Percentiles rank a stretch among this genome's conserved stretches.
Conservation (phyloP, 805 yeast species). For the Candida berthetii region DNA sequence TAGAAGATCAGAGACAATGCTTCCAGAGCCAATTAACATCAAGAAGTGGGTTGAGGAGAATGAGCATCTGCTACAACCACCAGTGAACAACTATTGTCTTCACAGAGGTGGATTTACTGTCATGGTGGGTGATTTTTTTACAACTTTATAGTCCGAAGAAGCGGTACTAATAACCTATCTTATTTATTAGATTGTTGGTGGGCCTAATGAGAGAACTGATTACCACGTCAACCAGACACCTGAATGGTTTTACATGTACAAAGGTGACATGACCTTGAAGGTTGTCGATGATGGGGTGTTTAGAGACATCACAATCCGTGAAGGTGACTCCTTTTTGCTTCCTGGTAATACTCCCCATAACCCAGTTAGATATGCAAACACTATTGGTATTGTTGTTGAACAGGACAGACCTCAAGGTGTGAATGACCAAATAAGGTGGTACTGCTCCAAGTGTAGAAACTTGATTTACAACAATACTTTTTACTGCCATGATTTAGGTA, state of each 20-base stretch:
- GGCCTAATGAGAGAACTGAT: constrained; percentile 91
- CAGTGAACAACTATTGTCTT: constrained; percentile 85
- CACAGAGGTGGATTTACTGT: constrained; percentile 91
- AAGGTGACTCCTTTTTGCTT: constrained; percentile 83
- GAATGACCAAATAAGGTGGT: constrained; percentile 81
- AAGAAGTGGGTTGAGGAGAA: constrained; percentile 79
- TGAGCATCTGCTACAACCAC: constrained; percentile 73
- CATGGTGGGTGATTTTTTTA: constrained; percentile 39
- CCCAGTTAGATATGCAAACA: constrained; percentile 80
- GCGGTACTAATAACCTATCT: background rate
- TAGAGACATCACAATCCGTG: constrained; percentile 66
- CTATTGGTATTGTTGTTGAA: constrained; percentile 87
- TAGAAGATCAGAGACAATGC: no score
- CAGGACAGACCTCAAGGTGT: constrained; percentile 78
- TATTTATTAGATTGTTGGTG: constrained; percentile 65
- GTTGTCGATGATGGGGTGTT: constrained; percentile 80
- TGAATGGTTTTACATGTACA: constrained; percentile 85
- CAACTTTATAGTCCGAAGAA: background rate
- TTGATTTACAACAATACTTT: constrained; percentile 66
- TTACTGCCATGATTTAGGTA: constrained; percentile 76
- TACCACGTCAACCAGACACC: constrained; percentile 93
- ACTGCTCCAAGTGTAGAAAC: constrained; percentile 64
- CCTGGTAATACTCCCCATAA: constrained; percentile 87
- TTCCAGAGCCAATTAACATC: constrained; percentile 68
- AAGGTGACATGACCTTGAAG: constrained; percentile 77